Evolutionary conservation across 139 green algal genomes (phyloP), one percentile per base, ranked within the genome.

Genomic region (Tetradesmus lagerheimii): DNA sequence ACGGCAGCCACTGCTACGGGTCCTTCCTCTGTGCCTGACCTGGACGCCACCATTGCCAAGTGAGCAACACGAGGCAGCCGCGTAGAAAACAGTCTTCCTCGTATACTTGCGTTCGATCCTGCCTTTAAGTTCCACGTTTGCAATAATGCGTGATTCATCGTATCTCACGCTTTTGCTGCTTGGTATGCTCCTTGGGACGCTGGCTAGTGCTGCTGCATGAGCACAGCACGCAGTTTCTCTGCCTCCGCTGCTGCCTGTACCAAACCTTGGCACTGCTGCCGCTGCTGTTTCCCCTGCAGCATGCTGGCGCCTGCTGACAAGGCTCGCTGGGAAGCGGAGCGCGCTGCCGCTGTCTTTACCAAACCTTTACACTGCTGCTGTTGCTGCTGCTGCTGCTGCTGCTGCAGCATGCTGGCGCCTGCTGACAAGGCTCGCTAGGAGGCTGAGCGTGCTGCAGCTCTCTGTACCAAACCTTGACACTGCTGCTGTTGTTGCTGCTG

Each of bases 271-370:
- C 23, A 4, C 29, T 35, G 66, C 66, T 35, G 66, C 66, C 27
- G n/a, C 67, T 79, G 67, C 67, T 37, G n/a, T n/a, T 41, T 1
- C 39, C 37, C 41, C 78, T 62, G 39, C n/a, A 86, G 75, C 0
- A 88, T 80, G 43, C 87, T 96, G 83, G 86, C 89, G 16, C 80
- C 90, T 34, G 79, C 94, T 62, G 92, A 96, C 62, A 87, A 82
- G 15, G 38, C 76, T 27, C 90, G 91, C 31, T 89, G 95, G 34
- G 87, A 94, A 86, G 66, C 53, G 27, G 88, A n/a, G n/a, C n/a
- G n/a, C n/a, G n/a, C n/a, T n/a, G n/a, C n/a, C n/a, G n/a, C n/a
- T n/a, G n/a, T n/a, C n/a, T n/a, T n/a, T 50, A 4, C 43, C 8
- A 4, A 50, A 50, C 43, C 43, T 4, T 64, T 6, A 4, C 23